Base-by-base conservation (phyloP, 352 stramenopile genomes). In the Pythium phragmitis region DNA sequence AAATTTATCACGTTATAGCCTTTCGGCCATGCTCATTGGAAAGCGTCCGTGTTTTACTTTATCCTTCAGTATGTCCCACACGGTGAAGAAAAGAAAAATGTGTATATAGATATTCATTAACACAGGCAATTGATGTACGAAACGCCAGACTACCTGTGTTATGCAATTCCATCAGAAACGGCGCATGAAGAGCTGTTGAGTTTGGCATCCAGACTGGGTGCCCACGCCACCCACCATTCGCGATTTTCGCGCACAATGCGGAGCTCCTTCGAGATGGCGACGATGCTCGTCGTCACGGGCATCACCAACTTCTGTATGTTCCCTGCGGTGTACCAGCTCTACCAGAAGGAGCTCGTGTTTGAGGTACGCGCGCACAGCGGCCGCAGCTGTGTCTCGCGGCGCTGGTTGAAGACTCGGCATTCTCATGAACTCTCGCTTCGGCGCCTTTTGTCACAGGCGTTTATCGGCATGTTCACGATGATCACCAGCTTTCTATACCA, bases 1-100 rank as follows among this genome's bases (percentile, higher is more conserved):
- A 89, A 91, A 88, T 88, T 86, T 88, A 87, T 89, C 79, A 91
- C 82, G 79, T 87, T 82, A 68, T 70, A 75, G 67, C 76, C 79
- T 91, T 91, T 91, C 82, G 79, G 72, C 78, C 64, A 85, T 57
- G 56, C 21, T 4, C 26, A 3, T 9, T 7, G 0, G 0, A 9
- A 9, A 30, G 0, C 3, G 1, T 9, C 11, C 2, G 14, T 46
- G 12, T 19, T 2, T 13, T 13, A 55, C 7, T 21, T n/a, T 63
- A 63, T 54, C 4, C 34, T 16, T n/a, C 6, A n/a, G 7, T 41
- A 37, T 41, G 37, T 39, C 59, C 60, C 60, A 34, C 56, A 67
- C 43, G 60, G 43, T 41, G 7, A 34, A 57, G 12, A 26, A n/a
- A 14, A 5, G 12, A 37, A 11, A 39, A 42, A 36, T 13, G n/a